Conservation (phyloP, 768 basidiomycete genomes). For the Rhizopogon vesiculosus region DNA sequence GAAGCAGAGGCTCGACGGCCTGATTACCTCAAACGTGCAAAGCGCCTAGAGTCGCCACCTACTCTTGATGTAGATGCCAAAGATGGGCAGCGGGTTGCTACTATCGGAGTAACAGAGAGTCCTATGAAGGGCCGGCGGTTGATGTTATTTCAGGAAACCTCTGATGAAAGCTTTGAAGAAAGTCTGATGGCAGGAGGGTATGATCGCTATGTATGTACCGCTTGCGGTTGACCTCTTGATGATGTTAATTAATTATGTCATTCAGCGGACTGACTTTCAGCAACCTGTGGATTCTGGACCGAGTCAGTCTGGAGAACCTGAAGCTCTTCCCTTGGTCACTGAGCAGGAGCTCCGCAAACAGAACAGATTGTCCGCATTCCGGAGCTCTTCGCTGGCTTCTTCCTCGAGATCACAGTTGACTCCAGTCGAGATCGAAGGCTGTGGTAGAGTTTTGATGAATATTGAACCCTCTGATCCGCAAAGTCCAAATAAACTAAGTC, state of each 20-base stretch:
- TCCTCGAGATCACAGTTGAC: constrained; percentile 40
- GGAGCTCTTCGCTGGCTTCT: constrained; percentile 30
- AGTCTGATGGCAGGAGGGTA: constrained; percentile 81
- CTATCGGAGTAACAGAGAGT: constrained; percentile 63
- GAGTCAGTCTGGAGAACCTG: constrained; percentile 7
- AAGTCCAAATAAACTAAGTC: constrained; percentile 22
- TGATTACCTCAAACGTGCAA: constrained; percentile 64
- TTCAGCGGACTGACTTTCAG: constrained; percentile 19
- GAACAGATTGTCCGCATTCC: constrained; percentile 66
- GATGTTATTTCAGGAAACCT: constrained; percentile 76
- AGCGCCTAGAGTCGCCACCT: constrained; percentile 29
- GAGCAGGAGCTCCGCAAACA: constrained; percentile 67
- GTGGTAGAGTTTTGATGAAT: constrained; percentile 68
- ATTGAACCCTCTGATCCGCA: constrained; percentile 36
- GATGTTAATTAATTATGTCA: background rate
- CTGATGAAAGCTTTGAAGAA: constrained; percentile 82
- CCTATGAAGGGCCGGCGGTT: constrained; percentile 70
- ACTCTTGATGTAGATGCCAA: constrained; percentile 30
- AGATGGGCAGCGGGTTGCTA: constrained; percentile 11
- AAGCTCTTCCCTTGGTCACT: constrained; percentile 18
- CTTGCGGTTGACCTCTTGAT: background rate
- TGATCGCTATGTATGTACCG: constrained; percentile 60
- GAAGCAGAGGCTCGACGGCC: constrained; percentile 63
- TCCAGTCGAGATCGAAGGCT: constrained; percentile 62
- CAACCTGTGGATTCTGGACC: constrained; percentile 14